A percentile compares a stretch with the other conserved stretches of the same genome.
Evolutionary conservation across 805 yeast species (phyloP).

Genomic region (Pichia sporocuriosa): DNA sequence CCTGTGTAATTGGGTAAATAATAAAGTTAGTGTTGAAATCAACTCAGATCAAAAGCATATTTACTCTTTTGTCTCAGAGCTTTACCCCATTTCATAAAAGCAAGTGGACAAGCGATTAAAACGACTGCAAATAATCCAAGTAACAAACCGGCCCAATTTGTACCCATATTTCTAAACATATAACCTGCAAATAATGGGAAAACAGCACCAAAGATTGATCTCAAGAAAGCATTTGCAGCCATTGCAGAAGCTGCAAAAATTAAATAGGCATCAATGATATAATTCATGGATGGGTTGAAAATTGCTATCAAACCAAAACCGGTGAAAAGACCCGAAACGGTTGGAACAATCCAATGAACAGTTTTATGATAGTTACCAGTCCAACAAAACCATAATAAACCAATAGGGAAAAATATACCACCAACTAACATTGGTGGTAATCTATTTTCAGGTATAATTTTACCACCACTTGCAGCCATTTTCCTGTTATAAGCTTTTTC

Average conservation of each 20-base stretch:
- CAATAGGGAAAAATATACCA: constrained; percentile 63
- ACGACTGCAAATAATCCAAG: constrained; percentile 54
- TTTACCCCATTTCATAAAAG: constrained; percentile 56
- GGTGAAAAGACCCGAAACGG: constrained; percentile 53
- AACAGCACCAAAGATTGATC: constrained; percentile 58
- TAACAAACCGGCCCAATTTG: constrained; percentile 73
- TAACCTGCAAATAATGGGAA: constrained; percentile 53
- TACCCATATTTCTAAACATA: constrained; percentile 64
- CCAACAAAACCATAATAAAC: constrained; percentile 86
- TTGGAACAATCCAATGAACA: constrained; percentile 81
- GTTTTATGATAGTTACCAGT: constrained; percentile 64
- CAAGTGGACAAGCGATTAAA: constrained; percentile 61
- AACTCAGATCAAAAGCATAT: constrained; percentile 35
- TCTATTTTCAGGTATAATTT: constrained; percentile 73
- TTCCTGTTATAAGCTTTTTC: constrained; percentile 48
- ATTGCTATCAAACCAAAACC: constrained; percentile 65
- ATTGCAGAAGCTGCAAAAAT: constrained; percentile 72
- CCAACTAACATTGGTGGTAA: constrained; percentile 72
- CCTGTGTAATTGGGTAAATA: too few species aligned
- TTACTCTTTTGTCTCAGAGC: constrained; percentile 49
- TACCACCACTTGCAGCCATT: constrained; percentile 47
- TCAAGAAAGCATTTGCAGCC: constrained; percentile 65
- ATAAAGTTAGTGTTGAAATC: too few species aligned
- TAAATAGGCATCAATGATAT: constrained; percentile 65
- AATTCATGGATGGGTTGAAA: constrained; percentile 64